Evolutionary conservation across 2,329 filamentous ascomycete species (phyloP).

Genomic region (Colletotrichum gigasporum): DNA sequence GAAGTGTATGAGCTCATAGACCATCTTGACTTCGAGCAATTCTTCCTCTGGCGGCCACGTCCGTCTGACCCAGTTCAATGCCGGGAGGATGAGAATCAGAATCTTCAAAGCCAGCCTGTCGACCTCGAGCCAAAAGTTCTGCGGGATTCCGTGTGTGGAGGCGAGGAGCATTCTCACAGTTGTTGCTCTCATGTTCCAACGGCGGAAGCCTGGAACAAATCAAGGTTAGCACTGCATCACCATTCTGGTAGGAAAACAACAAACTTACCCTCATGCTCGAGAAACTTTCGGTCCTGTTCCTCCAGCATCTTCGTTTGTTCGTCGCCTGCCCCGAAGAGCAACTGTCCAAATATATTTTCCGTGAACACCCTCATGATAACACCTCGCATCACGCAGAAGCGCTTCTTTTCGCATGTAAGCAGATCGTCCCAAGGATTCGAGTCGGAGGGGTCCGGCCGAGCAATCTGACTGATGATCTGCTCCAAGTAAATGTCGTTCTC

Average conservation of each 20-base stretch:
- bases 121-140: constrained; percentile 42
- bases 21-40: not conserved
- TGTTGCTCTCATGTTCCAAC: constrained; percentile 38
- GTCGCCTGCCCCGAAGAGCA: constrained; percentile 42
- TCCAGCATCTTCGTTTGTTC: constrained; percentile 36
- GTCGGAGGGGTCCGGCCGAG: constrained; percentile 36
- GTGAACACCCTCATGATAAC: constrained; percentile 42
- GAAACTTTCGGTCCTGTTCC: constrained; percentile 36
- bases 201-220: constrained; percentile 39
- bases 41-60: constrained; percentile 2
- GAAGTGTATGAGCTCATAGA: constrained; percentile 37
- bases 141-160: constrained; percentile 32
- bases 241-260: not conserved
- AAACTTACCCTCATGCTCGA: constrained; percentile 40
- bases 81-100: constrained; percentile 37
- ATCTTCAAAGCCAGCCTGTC: constrained; percentile 38
- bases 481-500: not conserved
- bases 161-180: constrained; percentile 38
- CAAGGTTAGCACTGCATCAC: not conserved
- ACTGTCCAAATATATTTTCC: constrained; percentile 37
- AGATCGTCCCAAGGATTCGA: constrained; percentile 40
- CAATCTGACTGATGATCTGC: constrained; percentile 35
- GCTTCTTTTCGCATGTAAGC: constrained; percentile 35
- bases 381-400: constrained; percentile 38
- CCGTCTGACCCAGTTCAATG: constrained; percentile 33